Base-by-base conservation (phyloP, 106 monocot species). In the Phalaenopsis aphrodite region DNA sequence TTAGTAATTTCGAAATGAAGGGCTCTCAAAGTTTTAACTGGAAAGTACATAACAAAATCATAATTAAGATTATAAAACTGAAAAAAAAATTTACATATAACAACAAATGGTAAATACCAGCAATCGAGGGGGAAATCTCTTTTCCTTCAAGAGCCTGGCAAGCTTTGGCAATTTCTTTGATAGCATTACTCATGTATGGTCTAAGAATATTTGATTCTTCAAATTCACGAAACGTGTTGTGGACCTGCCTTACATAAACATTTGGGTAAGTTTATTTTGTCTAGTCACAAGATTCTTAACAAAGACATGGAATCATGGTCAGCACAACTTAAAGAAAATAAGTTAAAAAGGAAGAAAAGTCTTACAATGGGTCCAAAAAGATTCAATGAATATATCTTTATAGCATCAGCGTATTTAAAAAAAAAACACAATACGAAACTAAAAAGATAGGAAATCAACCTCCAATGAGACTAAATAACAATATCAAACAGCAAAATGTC, bases 1-100 rank as follows among this genome's bases (percentile, higher is more conserved):
- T 95, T 94, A 78, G 91, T 83, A 23, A 91, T 91, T 81, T 99
- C 99, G 87, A 95, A 95, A 82, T 93, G 94, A 83, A 99, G 92
- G 52, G 80, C 41, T n/a, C 64, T 77, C 78, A 99, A 77, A 67
- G 79, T 82, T 84, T 88, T 88, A 18, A 89, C 99, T 99, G 91
- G 19, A 42, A 91, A 37, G 81, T 84, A 68, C 19, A 84, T 78
- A 55, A 69, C 52, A 85, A 80, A 41, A 21, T 41, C 4, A 68
- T 5, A 61, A 12, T 38, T 61, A 56, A 21, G 49, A 39, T 41
- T 39, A 57, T 21, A 38, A 41, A 57, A 41, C 41, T 74, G 37
- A 72, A 81, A 77, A 78, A 77, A 78, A 24, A 83, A 75, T 3
- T 15, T 75, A 15, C 47, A 76, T 5, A 18, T 47, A 58, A 72